phyloP scores from a whole-genome alignment of 2,329 filamentous ascomycete genomes.

The Exophiala lecanii-corni region DNA sequence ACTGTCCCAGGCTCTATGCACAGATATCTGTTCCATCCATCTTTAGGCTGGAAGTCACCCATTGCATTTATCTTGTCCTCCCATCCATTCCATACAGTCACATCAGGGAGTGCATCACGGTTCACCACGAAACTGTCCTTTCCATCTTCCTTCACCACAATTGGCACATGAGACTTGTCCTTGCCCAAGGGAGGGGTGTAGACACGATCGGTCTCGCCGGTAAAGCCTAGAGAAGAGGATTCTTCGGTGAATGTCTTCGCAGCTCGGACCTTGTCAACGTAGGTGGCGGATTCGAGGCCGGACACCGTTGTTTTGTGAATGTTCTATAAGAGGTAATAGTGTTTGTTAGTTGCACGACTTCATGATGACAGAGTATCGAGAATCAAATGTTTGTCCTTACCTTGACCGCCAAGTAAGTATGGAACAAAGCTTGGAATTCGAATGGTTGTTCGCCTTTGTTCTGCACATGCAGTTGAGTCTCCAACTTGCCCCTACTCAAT shows the following conservation, averaged over 20 bases:
- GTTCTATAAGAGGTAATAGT: constrained; percentile 53
- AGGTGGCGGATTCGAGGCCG: constrained; percentile 71
- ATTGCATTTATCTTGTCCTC: constrained; percentile 75
- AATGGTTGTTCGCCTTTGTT: constrained; percentile 80
- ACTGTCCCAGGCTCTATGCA: constrained; percentile 91
- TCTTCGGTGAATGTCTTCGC: constrained; percentile 61
- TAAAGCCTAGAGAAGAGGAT: constrained; percentile 61
- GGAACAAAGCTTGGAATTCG: constrained; percentile 86
- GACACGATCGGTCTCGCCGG: constrained; percentile 78
- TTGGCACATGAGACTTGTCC: constrained; percentile 46
- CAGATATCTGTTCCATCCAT: constrained; percentile 88
- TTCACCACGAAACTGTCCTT: constrained; percentile 66
- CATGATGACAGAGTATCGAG: too few relatives aligned
- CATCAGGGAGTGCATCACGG: constrained; percentile 78
- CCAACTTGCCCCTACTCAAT: constrained; percentile 67
- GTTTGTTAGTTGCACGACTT: neutral
- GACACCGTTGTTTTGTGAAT: constrained; percentile 68
- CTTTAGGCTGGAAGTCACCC: constrained; percentile 81
- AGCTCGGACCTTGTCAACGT: constrained; percentile 77
- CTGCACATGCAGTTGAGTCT: constrained; percentile 77
- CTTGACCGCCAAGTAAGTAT: constrained; percentile 80
- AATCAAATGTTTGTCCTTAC: constrained; percentile 59
- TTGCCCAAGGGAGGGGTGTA: constrained; percentile 63
- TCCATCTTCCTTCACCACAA: constrained; percentile 60
- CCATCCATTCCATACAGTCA: constrained; percentile 98